phyloP scores from a whole-genome alignment of 2,329 filamentous ascomycete species.

The Neoarthrinium moseri region DNA sequence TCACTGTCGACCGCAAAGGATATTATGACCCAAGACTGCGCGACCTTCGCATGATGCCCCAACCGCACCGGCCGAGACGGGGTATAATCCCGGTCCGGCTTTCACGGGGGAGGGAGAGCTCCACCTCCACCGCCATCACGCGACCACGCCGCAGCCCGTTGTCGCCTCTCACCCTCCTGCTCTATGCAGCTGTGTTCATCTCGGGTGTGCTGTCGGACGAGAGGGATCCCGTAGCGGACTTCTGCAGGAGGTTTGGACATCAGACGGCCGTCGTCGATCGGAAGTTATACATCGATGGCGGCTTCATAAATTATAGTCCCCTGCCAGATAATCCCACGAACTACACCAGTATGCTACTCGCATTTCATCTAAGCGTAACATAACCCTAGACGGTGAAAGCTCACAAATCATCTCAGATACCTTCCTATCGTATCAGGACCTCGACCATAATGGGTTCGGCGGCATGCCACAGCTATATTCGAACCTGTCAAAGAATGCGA shows the following conservation, averaged over 20 bases:
- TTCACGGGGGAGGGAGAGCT: not conserved
- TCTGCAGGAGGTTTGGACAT: constrained; percentile 55
- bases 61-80: not conserved
- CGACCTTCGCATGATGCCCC: constrained; percentile 1
- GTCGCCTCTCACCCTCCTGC: not conserved
- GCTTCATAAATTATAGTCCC: constrained; percentile 54
- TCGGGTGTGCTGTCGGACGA: constrained; percentile 20
- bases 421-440: constrained; percentile 11
- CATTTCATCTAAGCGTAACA: not conserved
- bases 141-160: not conserved
- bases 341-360: constrained; percentile 49
- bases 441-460: constrained; percentile 7
- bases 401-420: constrained; percentile 5
- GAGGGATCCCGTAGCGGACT: constrained; percentile 52
- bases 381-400: not conserved
- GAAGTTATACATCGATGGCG: constrained; percentile 62
- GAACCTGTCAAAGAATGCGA: constrained; percentile 57
- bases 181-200: not conserved
- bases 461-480: constrained; percentile 40
- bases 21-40: constrained; percentile 2
- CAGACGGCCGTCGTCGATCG: constrained; percentile 59
- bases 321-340: constrained; percentile 46
- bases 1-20: not conserved
- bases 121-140: not conserved
- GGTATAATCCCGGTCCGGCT: not conserved